Base-by-base conservation (phyloP, 345 rosid species). In the Laguncularia racemosa region DNA sequence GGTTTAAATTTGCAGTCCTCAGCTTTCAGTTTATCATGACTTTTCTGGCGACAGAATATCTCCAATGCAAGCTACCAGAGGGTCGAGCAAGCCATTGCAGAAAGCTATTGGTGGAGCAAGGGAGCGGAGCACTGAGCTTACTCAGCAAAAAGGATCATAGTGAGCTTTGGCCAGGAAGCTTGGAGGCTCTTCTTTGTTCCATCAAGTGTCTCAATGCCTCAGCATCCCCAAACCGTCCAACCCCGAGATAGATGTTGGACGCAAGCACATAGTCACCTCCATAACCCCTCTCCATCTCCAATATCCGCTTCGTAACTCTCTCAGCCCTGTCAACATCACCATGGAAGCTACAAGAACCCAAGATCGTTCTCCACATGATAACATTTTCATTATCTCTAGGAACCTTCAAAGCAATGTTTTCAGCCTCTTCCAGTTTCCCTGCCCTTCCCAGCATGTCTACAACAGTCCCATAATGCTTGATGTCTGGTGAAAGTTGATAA, bases 211-310 rank as follows among this genome's bases (percentile, higher is more conserved):
- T 81, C 73, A 80, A 68, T 51, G 63, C 70, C 65, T 82, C 83
- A 16, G 80, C 95, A 75, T 91, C 92, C 17, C 61, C 26, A 63
- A 66, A 84, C 73, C 86, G 80, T 63, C 93, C 96, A 47, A 16
- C 84, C 68, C 91, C 77, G 23, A 69, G 72, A 71, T 82, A 73
- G 21, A 81, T 78, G 60, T 84, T 89, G 28, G 80, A 68, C 86
- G 86, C 81, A 55, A 88, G 83, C 43, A 81, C 87, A 69, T 84
- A 83, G 58, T 91, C 95, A 43, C 93, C 98, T 67, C 89, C 93
- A 66, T 81, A 80, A 51, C 77, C 69, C 67, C 56, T 78, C 73
- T 89, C 91, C 28, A 84, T 61, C 64, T 84, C 92, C 81, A 82
- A 48, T 71, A 88, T 74, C 79, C 68, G 88, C 56, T 19, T 61